These are phyloP conservation scores for Hypoxylon intermedium DNA, from an alignment of 495 filamentous ascomycete species.

Conservation along the genomic window DNA sequence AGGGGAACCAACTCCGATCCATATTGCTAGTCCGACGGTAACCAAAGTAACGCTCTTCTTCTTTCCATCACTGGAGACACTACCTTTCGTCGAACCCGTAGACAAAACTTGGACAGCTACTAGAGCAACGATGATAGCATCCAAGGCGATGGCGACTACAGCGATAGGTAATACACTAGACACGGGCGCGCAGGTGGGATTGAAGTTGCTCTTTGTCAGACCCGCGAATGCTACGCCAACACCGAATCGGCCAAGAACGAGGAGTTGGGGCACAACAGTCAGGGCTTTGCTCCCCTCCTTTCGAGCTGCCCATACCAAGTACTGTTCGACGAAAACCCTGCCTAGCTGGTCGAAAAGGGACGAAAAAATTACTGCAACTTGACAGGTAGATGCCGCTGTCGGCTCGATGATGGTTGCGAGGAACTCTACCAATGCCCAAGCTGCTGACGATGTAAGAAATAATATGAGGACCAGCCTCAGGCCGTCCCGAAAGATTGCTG, in stretches of 20 bases:
- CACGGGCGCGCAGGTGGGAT: slow-evolving; percentile 56
- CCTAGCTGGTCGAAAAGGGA: slow-evolving; percentile 61
- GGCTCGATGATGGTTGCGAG: slow-evolving; percentile 54
- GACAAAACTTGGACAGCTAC: slow-evolving; percentile 49
- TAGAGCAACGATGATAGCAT: slow-evolving; percentile 53
- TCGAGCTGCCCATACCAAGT: slow-evolving; percentile 57
- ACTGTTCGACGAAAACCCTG: slow-evolving; percentile 58
- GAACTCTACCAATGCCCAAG: slow-evolving; percentile 61
- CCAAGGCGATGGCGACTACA: slow-evolving; percentile 52
- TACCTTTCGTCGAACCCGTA: slow-evolving; percentile 31
- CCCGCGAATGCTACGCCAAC: slow-evolving; percentile 58
- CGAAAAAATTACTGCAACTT: slow-evolving; percentile 56
- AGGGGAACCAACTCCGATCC: slow-evolving; percentile 53
- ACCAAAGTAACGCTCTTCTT: slow-evolving; percentile 50
- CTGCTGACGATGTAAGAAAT: slow-evolving; percentile 57
- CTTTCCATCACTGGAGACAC: slow-evolving; percentile 29
- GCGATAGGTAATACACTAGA: slow-evolving; percentile 54
- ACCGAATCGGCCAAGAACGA: slow-evolving; percentile 54
- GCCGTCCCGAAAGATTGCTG: slow-evolving; percentile 60
- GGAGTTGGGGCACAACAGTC: slow-evolving; percentile 49
- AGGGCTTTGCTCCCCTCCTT: slow-evolving; percentile 40
- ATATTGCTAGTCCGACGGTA: slow-evolving; percentile 53
- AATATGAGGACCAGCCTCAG: slow-evolving; percentile 68
- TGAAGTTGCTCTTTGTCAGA: slow-evolving; percentile 57
- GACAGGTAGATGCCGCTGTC: slow-evolving; percentile 52